Evolutionary conservation across 306 rosid species (phyloP).

Genomic region (Vigna reflexopilosa): DNA sequence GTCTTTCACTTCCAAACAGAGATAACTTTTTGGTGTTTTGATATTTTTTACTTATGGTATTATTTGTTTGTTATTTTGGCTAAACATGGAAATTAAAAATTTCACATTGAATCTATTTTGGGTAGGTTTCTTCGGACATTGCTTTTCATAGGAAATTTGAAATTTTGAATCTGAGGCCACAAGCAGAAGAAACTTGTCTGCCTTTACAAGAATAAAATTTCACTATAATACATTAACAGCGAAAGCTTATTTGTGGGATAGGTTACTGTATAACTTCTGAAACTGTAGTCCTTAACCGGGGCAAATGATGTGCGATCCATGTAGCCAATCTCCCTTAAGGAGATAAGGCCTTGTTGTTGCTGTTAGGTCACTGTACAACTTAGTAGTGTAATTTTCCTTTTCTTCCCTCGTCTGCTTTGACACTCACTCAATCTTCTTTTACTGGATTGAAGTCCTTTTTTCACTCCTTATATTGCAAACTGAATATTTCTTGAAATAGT

Average conservation of each 20-base stretch:
- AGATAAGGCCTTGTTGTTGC: background rate
- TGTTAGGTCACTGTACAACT: background rate
- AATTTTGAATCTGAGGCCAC: background rate
- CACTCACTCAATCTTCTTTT: conserved; percentile 33
- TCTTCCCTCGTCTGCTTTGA: background rate
- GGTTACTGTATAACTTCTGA: background rate
- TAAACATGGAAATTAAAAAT: conserved; percentile 10
- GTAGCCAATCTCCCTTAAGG: too few species aligned
- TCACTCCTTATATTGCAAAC: conserved; percentile 31
- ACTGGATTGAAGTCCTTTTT: background rate
- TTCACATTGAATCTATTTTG: background rate
- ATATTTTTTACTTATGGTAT: background rate
- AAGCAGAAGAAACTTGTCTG: conserved; percentile 1
- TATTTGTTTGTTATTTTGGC: conserved; percentile 2
- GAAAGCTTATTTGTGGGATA: conserved; percentile 17
- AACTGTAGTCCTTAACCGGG: background rate
- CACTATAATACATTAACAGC: conserved; percentile 12
- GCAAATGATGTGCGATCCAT: background rate
- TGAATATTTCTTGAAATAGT: conserved; percentile 35
- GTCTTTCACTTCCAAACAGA: conserved; percentile 32
- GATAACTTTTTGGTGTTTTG: conserved; percentile 12
- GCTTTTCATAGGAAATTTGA: background rate
- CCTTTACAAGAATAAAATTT: conserved; percentile 25
- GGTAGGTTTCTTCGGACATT: background rate
- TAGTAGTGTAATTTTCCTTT: background rate